phyloP scores from a whole-genome alignment of 2,329 filamentous ascomycete genomes.

The Penicillium sp. region DNA sequence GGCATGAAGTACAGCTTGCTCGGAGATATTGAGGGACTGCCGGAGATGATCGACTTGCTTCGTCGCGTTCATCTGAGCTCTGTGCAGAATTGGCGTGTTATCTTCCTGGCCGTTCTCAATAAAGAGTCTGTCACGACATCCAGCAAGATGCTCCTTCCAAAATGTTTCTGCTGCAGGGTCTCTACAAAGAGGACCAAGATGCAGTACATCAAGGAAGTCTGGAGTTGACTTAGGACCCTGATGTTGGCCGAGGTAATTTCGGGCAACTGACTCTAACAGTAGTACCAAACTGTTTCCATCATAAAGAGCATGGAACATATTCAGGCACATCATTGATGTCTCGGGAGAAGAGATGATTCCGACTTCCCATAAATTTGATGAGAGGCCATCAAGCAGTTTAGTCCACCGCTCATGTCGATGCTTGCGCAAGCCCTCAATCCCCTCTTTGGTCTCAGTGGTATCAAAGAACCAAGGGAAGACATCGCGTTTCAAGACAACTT shows the following conservation, averaged over 20 bases:
- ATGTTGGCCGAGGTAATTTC: slow-evolving; percentile 46
- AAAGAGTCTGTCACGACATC: slow-evolving; percentile 25
- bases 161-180: slow-evolving; percentile 55
- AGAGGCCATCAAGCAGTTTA: slow-evolving; percentile 47
- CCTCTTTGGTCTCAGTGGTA: slow-evolving; percentile 24
- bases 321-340: slow-evolving; percentile 52
- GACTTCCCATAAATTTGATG: slow-evolving; percentile 33
- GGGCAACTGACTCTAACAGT: slow-evolving; percentile 58
- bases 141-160: slow-evolving; percentile 60
- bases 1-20: slow-evolving; percentile 75
- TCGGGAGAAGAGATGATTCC: slow-evolving; percentile 28
- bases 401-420: slow-evolving; percentile 52
- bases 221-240: slow-evolving; percentile 33
- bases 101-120: slow-evolving; percentile 6
- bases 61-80: slow-evolving; percentile 34
- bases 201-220: slow-evolving; percentile 62
- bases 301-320: slow-evolving; percentile 83
- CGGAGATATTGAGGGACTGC: slow-evolving; percentile 63
- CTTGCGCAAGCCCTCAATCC: slow-evolving; percentile 36
- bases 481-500: slow-evolving; percentile 58
- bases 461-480: slow-evolving; percentile 47
- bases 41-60: slow-evolving; percentile 52
- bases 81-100: slow-evolving; percentile 16
- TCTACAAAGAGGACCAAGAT: slow-evolving; percentile 62
- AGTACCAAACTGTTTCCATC: slow-evolving; percentile 74